Evolutionary conservation across 1,284 basidiomycete genomes (phyloP), one percentile per base, ranked within the genome.

Genomic region (Cryptococcus jaspeensis): DNA sequence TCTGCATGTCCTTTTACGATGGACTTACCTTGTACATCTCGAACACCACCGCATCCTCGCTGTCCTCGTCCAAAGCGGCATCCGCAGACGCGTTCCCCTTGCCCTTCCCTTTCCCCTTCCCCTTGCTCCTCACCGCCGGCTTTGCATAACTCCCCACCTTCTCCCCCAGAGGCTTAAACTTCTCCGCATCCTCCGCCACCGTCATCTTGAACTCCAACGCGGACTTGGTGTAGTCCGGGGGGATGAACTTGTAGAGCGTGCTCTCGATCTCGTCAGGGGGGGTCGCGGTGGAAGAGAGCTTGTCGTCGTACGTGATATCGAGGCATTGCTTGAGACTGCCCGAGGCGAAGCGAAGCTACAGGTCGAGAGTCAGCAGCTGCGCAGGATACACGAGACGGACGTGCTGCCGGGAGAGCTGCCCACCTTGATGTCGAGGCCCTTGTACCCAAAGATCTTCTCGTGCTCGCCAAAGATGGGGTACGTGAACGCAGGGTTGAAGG

Each of bases 391-490:
- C 38, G 22, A 37, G 12, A 11, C n/a, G 22, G 35, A 28, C 12
- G 37, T 35, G 8, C 37, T 6, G 23, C 23, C 35, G 35, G 36
- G 18, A 25, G 47, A 6, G 32, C 1, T 41, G 78, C 87, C 65
- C 71, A 94, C 92, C 74, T 94, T 85, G 65, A 96, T 87, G 36
- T 83, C 77, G 53, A 97, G 80, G 67, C 87, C 86, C 60, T 85
- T 83, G 79, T 97, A 99, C 2, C 95, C 95, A 75, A 95, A 99
- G 65, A 99, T 88, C 77, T 88, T 94, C 80, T 99, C 93, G 55
- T 95, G 89, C 69, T 97, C 91, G 52, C 95, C 95, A 72, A 88
- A 98, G 74, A 97, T 92, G 84, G 92, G 90, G 77, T 94, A 94
- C 0, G 91, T 94, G 77, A 94, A 94, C 6, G 81, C 80, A 1